Percentiles rank a stretch among this genome's conserved stretches.
These are phyloP conservation scores for Microbotryum violaceum DNA, from an alignment of 1,284 basidiomycete genomes.

Conservation along the genomic window DNA sequence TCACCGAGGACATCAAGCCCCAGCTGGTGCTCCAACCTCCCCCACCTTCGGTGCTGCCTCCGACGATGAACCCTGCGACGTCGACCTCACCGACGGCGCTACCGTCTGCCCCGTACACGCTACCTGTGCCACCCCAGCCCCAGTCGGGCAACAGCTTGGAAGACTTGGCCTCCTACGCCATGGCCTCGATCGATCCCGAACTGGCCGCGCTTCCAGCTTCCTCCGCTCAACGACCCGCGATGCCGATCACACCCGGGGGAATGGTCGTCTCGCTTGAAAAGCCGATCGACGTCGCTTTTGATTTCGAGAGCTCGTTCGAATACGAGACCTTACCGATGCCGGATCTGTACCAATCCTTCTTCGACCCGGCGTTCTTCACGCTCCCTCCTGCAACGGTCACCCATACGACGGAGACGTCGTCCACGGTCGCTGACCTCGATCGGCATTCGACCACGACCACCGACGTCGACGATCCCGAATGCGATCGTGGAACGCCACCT, in stretches of 20 bases:
- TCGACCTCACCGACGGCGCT: neutral
- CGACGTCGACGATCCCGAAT: neutral
- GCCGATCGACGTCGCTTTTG: constrained; percentile 5
- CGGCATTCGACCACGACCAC: neutral
- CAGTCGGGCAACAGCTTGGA: neutral
- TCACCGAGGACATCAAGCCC: constrained; percentile 2
- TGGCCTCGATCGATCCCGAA: neutral
- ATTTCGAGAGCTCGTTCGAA: constrained; percentile 31
- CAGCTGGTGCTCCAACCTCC: neutral
- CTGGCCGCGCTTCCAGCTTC: neutral
- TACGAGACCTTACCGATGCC: constrained; percentile 20
- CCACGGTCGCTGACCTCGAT: constrained; percentile 2
- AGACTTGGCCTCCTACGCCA: neutral
- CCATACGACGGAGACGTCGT: neutral
- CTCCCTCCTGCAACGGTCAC: neutral
- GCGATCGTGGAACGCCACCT: neutral
- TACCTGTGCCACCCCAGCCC: neutral
- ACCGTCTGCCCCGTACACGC: neutral
- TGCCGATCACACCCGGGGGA: neutral
- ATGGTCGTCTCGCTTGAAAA: neutral
- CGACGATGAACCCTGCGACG: neutral
- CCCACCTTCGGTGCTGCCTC: neutral
- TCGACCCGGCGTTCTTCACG: constrained; percentile 1
- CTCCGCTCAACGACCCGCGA: neutral
- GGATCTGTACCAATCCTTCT: constrained; percentile 16